Conservation (phyloP, 306 rosid genomes). For the Trichosanthes cucumerina region DNA sequence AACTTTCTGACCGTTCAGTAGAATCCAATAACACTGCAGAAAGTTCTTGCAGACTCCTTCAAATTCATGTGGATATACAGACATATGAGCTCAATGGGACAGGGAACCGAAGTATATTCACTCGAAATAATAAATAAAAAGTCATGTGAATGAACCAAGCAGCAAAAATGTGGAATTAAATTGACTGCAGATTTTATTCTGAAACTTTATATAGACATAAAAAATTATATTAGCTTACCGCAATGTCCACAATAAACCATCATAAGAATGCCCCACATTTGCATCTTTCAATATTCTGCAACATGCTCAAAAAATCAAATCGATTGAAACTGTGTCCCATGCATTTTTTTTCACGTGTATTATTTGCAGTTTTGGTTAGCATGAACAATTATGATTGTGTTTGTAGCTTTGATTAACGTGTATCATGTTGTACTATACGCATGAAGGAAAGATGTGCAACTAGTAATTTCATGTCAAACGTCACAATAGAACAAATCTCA, state of each 20-base stretch:
- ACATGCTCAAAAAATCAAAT: slow-evolving; percentile 13
- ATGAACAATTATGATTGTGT: neutral
- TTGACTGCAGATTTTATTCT: neutral
- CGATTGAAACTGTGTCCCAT: neutral
- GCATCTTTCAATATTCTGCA: slow-evolving; percentile 87
- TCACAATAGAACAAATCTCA: neutral
- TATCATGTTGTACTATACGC: neutral
- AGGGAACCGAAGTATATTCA: slow-evolving; percentile 9
- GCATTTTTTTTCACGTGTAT: neutral
- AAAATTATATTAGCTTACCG: slow-evolving; percentile 40
- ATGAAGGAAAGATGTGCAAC: neutral
- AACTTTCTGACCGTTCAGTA: slow-evolving; percentile 27
- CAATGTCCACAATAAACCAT: slow-evolving; percentile 82
- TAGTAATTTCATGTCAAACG: neutral
- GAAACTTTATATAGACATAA: neutral
- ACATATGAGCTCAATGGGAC: slow-evolving; percentile 20
- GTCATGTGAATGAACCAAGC: neutral
- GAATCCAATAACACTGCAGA: slow-evolving; percentile 51
- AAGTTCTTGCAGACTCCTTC: slow-evolving; percentile 90
- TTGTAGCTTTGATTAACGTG: neutral
- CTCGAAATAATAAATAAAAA: slow-evolving; percentile 12
- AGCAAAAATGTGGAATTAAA: neutral
- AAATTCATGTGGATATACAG: slow-evolving; percentile 22
- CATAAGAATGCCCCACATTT: slow-evolving; percentile 61
- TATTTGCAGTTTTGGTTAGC: neutral